Percentiles rank a stretch among this genome's conserved stretches.
Conservation (phyloP, 176 grass and related monocot species). For the Raddia distichophylla region DNA sequence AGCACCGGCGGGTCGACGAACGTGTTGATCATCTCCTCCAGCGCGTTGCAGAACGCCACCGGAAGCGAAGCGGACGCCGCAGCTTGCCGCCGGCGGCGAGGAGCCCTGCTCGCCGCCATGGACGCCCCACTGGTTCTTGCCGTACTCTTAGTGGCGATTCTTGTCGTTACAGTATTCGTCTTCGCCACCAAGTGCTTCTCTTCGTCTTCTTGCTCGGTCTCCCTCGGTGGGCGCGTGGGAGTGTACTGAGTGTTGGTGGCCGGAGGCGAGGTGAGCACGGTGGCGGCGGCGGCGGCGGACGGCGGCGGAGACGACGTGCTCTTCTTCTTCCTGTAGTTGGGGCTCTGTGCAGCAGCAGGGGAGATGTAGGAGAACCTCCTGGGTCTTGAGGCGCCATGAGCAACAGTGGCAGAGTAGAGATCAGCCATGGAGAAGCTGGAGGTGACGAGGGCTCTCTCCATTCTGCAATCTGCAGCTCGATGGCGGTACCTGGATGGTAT, state of each 20-base stretch:
- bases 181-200: constrained; percentile 22
- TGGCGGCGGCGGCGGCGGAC: constrained; percentile 34
- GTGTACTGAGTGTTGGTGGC: constrained; percentile 26
- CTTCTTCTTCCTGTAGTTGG: constrained; percentile 43
- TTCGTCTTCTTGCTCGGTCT: background rate
- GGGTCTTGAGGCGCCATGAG: constrained; percentile 15
- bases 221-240: background rate
- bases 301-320: constrained; percentile 6
- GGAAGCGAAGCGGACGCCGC: constrained; percentile 41
- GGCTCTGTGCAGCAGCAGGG: constrained; percentile 36
- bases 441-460: constrained; percentile 51
- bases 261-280: constrained; percentile 42
- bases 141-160: background rate
- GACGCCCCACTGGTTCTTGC: constrained; percentile 1
- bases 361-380: constrained; percentile 40
- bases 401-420: constrained; percentile 14
- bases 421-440: constrained; percentile 40
- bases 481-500: background rate
- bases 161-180: constrained; percentile 8
- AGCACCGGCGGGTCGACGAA: constrained; percentile 81
- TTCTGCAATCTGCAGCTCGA: constrained; percentile 18
- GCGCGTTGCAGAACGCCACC: constrained; percentile 71
- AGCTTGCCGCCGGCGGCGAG: constrained; percentile 13
- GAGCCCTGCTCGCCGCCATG: background rate
- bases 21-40: constrained; percentile 87